Conservation (phyloP, 306 rosid species). For the Trifolium subterraneum region DNA sequence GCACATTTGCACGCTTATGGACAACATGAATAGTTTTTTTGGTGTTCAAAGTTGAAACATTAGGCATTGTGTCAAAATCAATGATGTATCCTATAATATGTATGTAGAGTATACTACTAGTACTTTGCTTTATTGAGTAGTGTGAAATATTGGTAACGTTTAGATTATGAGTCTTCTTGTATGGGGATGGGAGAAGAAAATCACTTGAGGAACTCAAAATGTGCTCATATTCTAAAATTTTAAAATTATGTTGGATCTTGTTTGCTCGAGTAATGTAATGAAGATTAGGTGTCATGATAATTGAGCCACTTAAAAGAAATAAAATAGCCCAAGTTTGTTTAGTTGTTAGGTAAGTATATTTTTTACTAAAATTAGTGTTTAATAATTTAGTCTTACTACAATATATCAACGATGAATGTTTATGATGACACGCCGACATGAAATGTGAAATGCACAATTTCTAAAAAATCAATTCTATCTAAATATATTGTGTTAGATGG, state of each 20-base stretch:
- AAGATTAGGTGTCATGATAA: background rate
- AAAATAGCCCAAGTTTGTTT: background rate
- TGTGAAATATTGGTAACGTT: constrained; percentile 23
- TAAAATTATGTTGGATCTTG: background rate
- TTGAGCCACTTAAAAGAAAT: background rate
- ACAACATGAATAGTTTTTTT: constrained; percentile 21
- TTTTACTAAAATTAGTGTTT: too few species aligned
- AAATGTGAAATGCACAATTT: too few species aligned
- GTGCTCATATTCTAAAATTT: constrained; percentile 6
- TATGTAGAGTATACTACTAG: background rate
- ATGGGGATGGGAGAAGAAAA: constrained; percentile 22
- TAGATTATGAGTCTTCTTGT: constrained; percentile 11
- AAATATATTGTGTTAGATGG: too few species aligned
- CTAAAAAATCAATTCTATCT: too few species aligned
- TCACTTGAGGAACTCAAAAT: constrained; percentile 23
- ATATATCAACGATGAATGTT: background rate
- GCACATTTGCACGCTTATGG: constrained; percentile 25
- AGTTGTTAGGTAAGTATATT: background rate
- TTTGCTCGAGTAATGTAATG: background rate
- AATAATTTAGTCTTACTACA: background rate
- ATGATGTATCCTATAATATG: background rate
- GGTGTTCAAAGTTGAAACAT: constrained; percentile 28
- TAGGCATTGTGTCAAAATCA: constrained; percentile 32
- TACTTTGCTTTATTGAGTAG: constrained; percentile 35
- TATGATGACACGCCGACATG: background rate